Evolutionary conservation across 306 rosid species (phyloP).

Genomic region (Vicia sativa): DNA sequence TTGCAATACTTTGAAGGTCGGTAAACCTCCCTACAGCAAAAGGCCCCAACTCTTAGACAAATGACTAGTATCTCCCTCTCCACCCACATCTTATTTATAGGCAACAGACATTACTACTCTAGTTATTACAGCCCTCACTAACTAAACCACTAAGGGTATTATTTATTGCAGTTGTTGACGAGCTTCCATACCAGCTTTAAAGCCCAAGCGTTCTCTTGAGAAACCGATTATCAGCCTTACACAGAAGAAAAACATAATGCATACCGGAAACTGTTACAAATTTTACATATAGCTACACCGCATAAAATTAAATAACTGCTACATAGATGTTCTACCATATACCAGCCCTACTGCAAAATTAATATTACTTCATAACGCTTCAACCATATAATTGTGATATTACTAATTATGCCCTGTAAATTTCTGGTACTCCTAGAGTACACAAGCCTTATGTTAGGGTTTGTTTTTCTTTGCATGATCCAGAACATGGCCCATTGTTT

Average conservation of each 20-base stretch:
- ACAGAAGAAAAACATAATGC: neutral
- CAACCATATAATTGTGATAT: neutral
- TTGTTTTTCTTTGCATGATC: neutral
- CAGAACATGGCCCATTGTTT: neutral
- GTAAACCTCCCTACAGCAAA: neutral
- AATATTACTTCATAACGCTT: neutral
- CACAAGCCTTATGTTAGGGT: neutral
- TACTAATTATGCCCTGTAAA: neutral
- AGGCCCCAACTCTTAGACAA: neutral
- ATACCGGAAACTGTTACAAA: neutral
- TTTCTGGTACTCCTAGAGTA: neutral
- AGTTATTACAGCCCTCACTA: neutral
- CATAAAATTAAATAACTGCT: neutral
- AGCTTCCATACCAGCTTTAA: conserved; percentile 2
- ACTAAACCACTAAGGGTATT: neutral
- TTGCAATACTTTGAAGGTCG: neutral
- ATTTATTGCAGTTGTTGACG: neutral
- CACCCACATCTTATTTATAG: neutral
- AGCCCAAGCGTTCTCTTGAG: neutral
- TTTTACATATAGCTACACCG: neutral
- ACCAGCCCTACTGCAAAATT: neutral
- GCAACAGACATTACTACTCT: neutral
- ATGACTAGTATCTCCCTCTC: conserved; percentile 9
- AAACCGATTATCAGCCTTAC: neutral
- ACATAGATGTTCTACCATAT: neutral